These are phyloP conservation scores for Pestalotiopsis sp. DNA, from an alignment of 2,329 filamentous ascomycete species.

Conservation along the genomic window DNA sequence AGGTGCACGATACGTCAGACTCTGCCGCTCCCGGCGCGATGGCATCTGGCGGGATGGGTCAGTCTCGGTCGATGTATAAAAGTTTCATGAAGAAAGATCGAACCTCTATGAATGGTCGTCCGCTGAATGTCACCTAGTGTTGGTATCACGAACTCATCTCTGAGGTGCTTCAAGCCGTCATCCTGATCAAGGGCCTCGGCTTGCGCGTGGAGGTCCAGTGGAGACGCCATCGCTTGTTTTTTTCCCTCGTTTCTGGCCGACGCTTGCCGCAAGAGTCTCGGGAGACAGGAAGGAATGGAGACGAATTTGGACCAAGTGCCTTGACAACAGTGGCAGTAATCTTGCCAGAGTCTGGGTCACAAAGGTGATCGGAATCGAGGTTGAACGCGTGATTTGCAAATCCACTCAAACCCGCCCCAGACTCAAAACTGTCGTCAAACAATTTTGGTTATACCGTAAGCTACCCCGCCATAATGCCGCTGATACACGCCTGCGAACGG, in stretches of 20 bases:
- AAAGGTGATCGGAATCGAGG: neutral
- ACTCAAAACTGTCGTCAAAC: neutral
- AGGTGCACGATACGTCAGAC: constrained; percentile 50
- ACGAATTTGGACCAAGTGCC: neutral
- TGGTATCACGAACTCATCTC: constrained; percentile 33
- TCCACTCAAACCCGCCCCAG: neutral
- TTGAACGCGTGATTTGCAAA: neutral
- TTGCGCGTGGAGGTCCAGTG: constrained; percentile 26
- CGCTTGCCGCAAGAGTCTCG: neutral
- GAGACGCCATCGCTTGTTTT: neutral
- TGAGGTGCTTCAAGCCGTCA: constrained; percentile 28
- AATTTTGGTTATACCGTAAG: neutral
- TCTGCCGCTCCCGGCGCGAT: constrained; percentile 20
- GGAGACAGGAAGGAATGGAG: neutral
- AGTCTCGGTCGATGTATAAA: neutral
- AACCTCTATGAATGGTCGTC: constrained; percentile 28
- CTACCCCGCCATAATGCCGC: constrained; percentile 7
- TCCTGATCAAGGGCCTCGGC: constrained; percentile 30
- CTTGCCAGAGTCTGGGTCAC: neutral
- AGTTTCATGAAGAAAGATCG: neutral
- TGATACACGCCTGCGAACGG: neutral
- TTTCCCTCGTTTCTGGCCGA: neutral
- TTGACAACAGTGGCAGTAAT: neutral
- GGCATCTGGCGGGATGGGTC: constrained; percentile 4
- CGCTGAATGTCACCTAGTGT: constrained; percentile 32